A percentile compares a stretch with the other conserved stretches of the same genome.
Evolutionary conservation across 352 stramenopile genomes (phyloP).

Genomic region (Detonula confervacea): DNA sequence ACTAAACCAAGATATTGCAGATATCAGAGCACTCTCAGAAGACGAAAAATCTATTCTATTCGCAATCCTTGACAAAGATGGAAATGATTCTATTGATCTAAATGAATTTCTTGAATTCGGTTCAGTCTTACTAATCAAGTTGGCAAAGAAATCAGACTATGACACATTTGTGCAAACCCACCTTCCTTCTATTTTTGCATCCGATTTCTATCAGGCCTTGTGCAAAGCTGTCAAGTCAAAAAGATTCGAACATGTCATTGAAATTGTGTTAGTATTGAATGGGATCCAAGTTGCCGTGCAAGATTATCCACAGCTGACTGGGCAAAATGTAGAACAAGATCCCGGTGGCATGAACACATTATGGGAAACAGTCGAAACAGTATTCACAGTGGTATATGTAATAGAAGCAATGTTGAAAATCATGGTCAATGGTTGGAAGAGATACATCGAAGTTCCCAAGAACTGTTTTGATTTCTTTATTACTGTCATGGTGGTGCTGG

Average conservation of each 20-base stretch:
- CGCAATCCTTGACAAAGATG: constrained; percentile 73
- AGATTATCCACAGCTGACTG: constrained; percentile 67
- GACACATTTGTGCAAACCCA: constrained; percentile 59
- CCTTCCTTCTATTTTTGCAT: constrained; percentile 64
- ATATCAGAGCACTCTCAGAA: constrained; percentile 63
- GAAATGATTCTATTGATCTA: constrained; percentile 38
- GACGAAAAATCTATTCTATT: constrained; percentile 68
- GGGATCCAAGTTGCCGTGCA: constrained; percentile 70
- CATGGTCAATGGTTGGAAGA: constrained; percentile 71
- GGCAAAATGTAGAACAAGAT: constrained; percentile 49
- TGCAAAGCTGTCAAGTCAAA: constrained; percentile 57
- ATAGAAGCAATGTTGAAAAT: constrained; percentile 76
- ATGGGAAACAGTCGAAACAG: constrained; percentile 63
- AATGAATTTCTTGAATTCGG: constrained; percentile 76
- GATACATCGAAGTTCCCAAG: constrained; percentile 60
- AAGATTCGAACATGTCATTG: constrained; percentile 67
- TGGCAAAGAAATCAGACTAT: constrained; percentile 60
- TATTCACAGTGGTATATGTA: constrained; percentile 76
- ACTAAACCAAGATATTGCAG: constrained; percentile 76
- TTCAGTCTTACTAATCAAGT: constrained; percentile 63
- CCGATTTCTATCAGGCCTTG: constrained; percentile 47
- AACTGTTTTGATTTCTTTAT: constrained; percentile 81
- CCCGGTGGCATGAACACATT: constrained; percentile 64
- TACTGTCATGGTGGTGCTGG: constrained; percentile 64
- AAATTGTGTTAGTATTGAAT: constrained; percentile 75